These are phyloP conservation scores for Rhizophagus sp. DNA, from an alignment of 192 early-diverging fungal species.

Conservation along the genomic window DNA sequence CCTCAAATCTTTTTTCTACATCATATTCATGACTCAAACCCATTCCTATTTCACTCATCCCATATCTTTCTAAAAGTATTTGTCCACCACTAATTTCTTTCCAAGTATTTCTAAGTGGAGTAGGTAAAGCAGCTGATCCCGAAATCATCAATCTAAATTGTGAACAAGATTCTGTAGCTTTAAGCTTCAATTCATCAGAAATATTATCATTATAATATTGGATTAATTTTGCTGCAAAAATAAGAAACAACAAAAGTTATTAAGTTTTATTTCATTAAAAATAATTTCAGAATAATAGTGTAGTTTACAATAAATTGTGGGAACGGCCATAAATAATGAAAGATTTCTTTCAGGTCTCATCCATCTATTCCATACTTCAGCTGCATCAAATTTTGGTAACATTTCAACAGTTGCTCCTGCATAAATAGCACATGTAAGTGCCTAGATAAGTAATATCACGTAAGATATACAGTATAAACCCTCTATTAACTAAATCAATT, in stretches of 20 bases:
- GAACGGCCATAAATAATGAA: slow-evolving; percentile 86
- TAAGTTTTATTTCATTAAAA: background rate
- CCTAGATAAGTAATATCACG: slow-evolving; percentile 50
- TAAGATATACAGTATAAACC: background rate
- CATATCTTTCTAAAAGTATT: slow-evolving; percentile 80
- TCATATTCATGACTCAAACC: slow-evolving; percentile 67
- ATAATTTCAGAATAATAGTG: background rate
- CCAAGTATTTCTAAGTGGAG: slow-evolving; percentile 69
- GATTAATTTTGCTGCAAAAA: slow-evolving; percentile 58
- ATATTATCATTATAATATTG: slow-evolving; percentile 52
- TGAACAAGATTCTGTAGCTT: slow-evolving; percentile 51
- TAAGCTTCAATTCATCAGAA: slow-evolving; percentile 36
- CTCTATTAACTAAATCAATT: background rate
- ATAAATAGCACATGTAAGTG: slow-evolving; percentile 66
- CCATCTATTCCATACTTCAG: slow-evolving; percentile 65
- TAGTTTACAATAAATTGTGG: slow-evolving; percentile 73
- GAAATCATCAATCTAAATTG: slow-evolving; percentile 78
- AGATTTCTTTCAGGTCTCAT: slow-evolving; percentile 54
- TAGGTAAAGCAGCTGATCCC: slow-evolving; percentile 77
- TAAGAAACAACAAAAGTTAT: background rate
- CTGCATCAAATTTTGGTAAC: slow-evolving; percentile 66
- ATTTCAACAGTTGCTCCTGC: slow-evolving; percentile 80
- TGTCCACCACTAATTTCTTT: slow-evolving; percentile 67
- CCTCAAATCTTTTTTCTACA: slow-evolving; percentile 38
- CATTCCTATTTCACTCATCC: slow-evolving; percentile 93